These are phyloP conservation scores for Tolypocladium inflatum DNA, from an alignment of 2,329 filamentous ascomycete species.

Conservation along the genomic window DNA sequence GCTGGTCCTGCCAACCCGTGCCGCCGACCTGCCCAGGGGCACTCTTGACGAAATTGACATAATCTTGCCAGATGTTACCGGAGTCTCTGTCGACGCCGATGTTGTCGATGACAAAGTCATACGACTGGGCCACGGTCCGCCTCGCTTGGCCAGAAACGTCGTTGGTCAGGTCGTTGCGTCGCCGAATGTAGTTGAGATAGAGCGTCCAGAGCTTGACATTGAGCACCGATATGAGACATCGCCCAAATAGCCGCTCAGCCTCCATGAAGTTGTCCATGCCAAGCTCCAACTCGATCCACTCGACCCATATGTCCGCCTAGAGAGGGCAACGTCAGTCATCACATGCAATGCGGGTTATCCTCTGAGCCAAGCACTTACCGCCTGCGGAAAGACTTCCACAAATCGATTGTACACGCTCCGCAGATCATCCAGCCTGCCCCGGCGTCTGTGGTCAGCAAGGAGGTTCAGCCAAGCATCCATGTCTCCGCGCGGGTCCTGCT, in stretches of 20 bases:
- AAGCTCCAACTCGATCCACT: conserved; percentile 83
- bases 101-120: conserved; percentile 83
- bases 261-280: conserved; percentile 72
- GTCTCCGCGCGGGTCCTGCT: conserved; percentile 86
- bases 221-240: conserved; percentile 67
- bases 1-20: conserved; percentile 87
- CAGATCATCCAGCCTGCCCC: conserved; percentile 73
- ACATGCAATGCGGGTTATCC: neutral
- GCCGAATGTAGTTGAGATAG: conserved; percentile 91
- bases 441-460: conserved; percentile 74
- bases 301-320: conserved; percentile 85
- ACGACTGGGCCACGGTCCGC: conserved; percentile 71
- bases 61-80: conserved; percentile 86
- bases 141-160: conserved; percentile 71
- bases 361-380: conserved; percentile 53
- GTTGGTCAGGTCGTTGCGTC: conserved; percentile 73
- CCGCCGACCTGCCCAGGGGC: conserved; percentile 81
- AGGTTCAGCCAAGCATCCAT: conserved; percentile 85
- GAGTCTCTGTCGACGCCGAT: conserved; percentile 89
- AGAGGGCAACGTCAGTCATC: conserved; percentile 15
- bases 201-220: conserved; percentile 85
- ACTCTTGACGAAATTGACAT: conserved; percentile 84
- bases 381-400: conserved; percentile 77
- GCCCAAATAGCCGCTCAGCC: conserved; percentile 75
- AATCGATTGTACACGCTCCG: conserved; percentile 79